Evolutionary conservation across 2,329 filamentous ascomycete genomes (phyloP), one percentile per base, ranked within the genome.

Genomic region (Penicillium paneum): DNA sequence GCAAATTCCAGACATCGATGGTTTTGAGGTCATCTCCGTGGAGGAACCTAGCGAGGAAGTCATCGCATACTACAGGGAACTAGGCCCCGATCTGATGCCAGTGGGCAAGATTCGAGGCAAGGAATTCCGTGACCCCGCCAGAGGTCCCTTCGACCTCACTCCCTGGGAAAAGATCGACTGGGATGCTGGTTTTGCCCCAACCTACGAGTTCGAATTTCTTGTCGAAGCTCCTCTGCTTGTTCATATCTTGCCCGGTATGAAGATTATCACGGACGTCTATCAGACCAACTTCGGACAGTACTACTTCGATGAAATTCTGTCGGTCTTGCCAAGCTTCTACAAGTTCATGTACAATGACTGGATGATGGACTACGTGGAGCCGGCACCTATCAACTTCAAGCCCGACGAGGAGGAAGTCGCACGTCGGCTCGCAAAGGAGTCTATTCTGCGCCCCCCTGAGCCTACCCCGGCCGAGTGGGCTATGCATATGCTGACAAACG

Each of bases 331-430:
- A 3, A 82, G 81, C 0, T 89, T 88, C 66, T 84, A 88, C 66
- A 81, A 77, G 0, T 83, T 84, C 53, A 74, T 91, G 26, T 80
- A 83, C 0, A 90, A 92, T 67, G 83, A 87, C 61, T 74, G 89
- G 60, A 89, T 92, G 86, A 64, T 78, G 21, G 71, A 78, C 17
- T 91, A 83, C 80, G 89, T 85, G 68, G 73, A 81, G 24, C 86
- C 86, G 0, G 68, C 63, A 40, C 13, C 39, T n/a, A 5, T 49
- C 3, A 11, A 54, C 5, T 43, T 31, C 19, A 52, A 48, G 13
- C 43, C 43, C 7, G 43, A 52, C 10, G 35, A 41, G 21, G 34
- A 39, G 8, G 50, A 52, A 31, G 32, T 48, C 12, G 35, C 19
- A 34, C 35, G 50, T 5, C 50, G 50, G 12, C 34, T 29, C 10